Evolutionary conservation across 345 rosid species (phyloP), one percentile per base, ranked within the genome.

Genomic region (Eucalyptus marginata): DNA sequence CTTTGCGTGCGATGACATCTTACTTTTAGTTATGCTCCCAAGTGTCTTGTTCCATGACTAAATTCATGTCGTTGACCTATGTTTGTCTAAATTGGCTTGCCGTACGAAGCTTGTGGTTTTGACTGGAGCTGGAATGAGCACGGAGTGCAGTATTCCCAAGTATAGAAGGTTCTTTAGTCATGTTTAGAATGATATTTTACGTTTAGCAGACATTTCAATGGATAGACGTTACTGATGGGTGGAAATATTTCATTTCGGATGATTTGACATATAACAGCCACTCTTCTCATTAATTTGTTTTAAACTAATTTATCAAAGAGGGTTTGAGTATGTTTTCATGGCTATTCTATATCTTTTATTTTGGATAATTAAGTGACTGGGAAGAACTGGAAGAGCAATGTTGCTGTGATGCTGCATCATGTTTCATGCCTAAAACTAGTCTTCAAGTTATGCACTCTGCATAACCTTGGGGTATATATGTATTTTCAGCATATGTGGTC

Each of bases 41-140:
- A 27, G 59, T 24, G 49, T 5, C 47, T 79, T 13, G 71, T 1
- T 47, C 49, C 22, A 16, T 88, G 86, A 24, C 22, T 22, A 36
- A 36, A 71, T 71, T 18, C 83, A 71, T 71, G 58, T 88, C 10
- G 15, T 43, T 89, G 10, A 54, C 22, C 22, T 6, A 27, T 66
- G 54, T 40, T 17, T n/a, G 36, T 40, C 50, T 59, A 56, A 8
- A n/a, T 49, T 88, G 14, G 79, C 11, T 11, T 92, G 89, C 93
- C 96, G 99, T 89, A 91, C 92, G n/a, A 96, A 94, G 88, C 97
- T 97, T 40, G 88, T 94, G 88, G 95, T 96, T 66, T 91, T 97
- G 94, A 96, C 97, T 7, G 99, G 99, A 91, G 98, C 99, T 88
- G 99, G 99, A 88, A 90, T 97, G 49, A 97, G 99, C 90, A 97